Evolutionary conservation across 352 stramenopile genomes (phyloP), one percentile per base, ranked within the genome.

Genomic region (Pythium scleroteichum): DNA sequence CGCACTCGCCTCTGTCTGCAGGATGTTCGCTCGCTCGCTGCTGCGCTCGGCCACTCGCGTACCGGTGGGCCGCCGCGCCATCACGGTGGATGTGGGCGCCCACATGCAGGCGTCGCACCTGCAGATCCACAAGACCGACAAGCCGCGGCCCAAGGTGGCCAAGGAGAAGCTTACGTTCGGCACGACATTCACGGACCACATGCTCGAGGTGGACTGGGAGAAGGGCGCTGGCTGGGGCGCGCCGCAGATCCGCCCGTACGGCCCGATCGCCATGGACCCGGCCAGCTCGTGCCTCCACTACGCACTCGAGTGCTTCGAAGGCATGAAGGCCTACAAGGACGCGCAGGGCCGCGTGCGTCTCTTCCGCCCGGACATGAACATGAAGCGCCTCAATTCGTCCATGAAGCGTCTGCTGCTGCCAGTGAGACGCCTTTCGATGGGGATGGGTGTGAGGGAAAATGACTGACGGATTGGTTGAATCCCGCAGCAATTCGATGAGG

Each of bases 291-390:
- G 89, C 17, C 79, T 99, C 50, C 96, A 99, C 80, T 99, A 99
- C 66, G 95, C 89, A 8, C 76, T 98, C 23, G 72, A 95, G 84
- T 98, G 93, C 66, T 98, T 98, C 68, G 94, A 98, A 78, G 96
- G 94, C 29, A 97, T 98, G 90, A 98, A 98, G 69, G 93, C 94
- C 1, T 98, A 98, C 67, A 79, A 90, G 41, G 85, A 90, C 46
- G 71, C 78, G 20, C 60, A 96, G 17, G 88, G 90, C 35, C 84
- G 87, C 33, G 71, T 98, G 42, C 87, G 92, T 35, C 78, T 99
- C 46, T 99, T 99, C 77, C 94, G 96, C 58, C 95, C 95, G 13
- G 89, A 98, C 53, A 93, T 96, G 76, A 99, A 99, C 77, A 98
- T 98, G 91, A 90, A 96, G 71, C 90, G 96, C 16, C 73, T 99